A percentile compares a stretch with the other conserved stretches of the same genome.
Evolutionary conservation across 108 stramenopile species (phyloP).

Genomic region (Poteriospumella lacustris): DNA sequence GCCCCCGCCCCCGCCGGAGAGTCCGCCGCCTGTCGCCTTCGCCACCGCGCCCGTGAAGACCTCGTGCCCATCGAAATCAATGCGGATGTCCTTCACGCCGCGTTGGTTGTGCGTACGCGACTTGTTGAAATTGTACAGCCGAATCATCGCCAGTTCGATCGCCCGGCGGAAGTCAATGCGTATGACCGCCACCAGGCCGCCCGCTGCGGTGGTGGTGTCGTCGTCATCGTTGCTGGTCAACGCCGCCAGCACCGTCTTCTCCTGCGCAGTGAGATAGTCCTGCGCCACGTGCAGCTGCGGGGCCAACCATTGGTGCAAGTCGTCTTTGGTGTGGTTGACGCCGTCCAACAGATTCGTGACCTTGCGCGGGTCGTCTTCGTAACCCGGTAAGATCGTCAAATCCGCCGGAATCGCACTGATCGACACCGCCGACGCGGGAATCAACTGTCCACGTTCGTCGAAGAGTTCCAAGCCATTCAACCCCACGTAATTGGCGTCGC

Average conservation of each 20-base stretch:
- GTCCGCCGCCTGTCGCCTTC: neutral
- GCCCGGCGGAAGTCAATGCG: neutral
- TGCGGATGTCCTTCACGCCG: neutral
- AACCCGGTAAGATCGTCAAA: slow-evolving; percentile 4
- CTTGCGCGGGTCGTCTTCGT: slow-evolving; percentile 10
- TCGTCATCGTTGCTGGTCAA: neutral
- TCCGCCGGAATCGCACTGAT: neutral
- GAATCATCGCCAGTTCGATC: neutral
- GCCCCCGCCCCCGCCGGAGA: neutral
- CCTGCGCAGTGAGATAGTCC: neutral
- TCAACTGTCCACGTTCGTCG: neutral
- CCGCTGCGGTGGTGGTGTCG: neutral
- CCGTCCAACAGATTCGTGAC: slow-evolving; percentile 19
- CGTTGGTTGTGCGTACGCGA: slow-evolving; percentile 22
- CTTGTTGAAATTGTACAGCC: slow-evolving; percentile 27
- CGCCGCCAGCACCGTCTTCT: no score
- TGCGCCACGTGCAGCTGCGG: neutral
- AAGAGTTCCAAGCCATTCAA: slow-evolving; percentile 21
- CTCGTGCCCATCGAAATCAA: neutral
- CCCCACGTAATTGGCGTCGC: slow-evolving; percentile 11
- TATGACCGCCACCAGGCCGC: neutral
- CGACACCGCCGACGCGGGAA: neutral
- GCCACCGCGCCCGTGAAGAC: neutral
- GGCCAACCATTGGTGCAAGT: slow-evolving; percentile 23
- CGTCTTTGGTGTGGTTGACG: slow-evolving; percentile 11